Evolutionary conservation across 2,329 filamentous ascomycete genomes (phyloP).

Genomic region (Aspergillus sp.): DNA sequence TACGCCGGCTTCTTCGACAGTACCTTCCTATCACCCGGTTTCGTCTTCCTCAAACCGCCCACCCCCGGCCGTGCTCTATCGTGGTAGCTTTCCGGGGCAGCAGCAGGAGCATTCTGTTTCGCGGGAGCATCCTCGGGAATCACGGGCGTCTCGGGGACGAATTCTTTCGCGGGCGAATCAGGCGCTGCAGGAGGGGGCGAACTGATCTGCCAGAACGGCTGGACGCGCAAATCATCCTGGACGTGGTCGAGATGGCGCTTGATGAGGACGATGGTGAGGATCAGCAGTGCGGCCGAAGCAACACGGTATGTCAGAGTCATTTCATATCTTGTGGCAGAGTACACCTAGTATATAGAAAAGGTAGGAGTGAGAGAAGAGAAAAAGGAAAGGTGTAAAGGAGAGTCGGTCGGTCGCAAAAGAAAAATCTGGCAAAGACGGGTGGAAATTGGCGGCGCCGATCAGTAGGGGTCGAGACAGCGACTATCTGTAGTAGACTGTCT

Average conservation of each 20-base stretch:
- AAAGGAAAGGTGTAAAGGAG: conserved; percentile 2
- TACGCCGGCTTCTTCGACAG: conserved; percentile 12
- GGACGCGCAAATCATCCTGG: conserved; percentile 13
- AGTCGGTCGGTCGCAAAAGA: conserved; percentile 4
- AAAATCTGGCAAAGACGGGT: not conserved
- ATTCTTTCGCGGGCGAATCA: not conserved
- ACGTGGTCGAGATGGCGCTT: conserved; percentile 17
- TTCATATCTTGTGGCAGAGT: conserved; percentile 3
- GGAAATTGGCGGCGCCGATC: not conserved
- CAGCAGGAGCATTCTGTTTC: not conserved
- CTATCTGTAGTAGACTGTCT: not conserved
- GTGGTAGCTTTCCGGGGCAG: not conserved
- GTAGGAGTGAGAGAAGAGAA: not conserved
- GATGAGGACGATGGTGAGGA: conserved; percentile 23
- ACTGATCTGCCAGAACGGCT: conserved; percentile 22
- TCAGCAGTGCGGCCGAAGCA: conserved; percentile 23
- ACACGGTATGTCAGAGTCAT: conserved; percentile 23
- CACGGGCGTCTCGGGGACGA: not conserved
- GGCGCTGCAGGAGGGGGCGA: not conserved
- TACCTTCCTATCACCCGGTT: conserved; percentile 4
- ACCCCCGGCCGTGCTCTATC: not conserved
- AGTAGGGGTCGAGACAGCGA: not conserved
- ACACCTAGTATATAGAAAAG: not conserved
- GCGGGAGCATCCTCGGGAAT: not conserved
- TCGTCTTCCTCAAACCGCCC: conserved; percentile 5